Percentiles rank a stretch among this genome's conserved stretches.
Conservation (phyloP, 345 rosid species). For the Salix suchowensis region DNA sequence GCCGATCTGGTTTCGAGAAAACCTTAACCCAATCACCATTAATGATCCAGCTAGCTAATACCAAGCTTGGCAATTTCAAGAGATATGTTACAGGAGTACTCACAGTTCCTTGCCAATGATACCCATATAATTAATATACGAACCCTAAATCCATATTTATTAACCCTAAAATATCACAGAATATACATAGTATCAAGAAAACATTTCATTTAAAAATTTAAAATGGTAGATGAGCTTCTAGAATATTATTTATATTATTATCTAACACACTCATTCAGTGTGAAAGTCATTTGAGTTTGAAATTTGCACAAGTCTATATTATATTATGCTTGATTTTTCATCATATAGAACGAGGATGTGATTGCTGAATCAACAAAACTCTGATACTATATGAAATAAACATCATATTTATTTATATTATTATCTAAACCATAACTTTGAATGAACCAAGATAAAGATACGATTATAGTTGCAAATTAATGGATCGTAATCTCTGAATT, state of each 20-base stretch:
- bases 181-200: no score
- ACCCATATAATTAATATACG: not conserved
- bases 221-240: rapidly evolving
- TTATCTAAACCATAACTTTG: not conserved
- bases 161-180: not conserved
- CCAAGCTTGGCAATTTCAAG: not conserved
- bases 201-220: no score
- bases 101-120: not conserved
- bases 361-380: rapidly evolving
- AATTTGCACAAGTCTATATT: no score
- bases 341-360: no score
- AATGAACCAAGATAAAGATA: constrained; percentile 35
- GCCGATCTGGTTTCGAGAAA: no score
- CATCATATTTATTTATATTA: no score
- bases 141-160: not conserved
- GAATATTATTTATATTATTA: no score
- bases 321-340: no score
- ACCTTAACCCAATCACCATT: not conserved
- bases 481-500: not conserved
- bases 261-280: no score
- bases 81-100: not conserved
- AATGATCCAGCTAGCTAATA: not conserved
- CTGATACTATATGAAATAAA: no score
- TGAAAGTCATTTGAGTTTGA: no score
- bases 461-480: not conserved